Evolutionary conservation across 768 basidiomycete genomes (phyloP).

Genomic region (Sistotremastrum suecicum): DNA sequence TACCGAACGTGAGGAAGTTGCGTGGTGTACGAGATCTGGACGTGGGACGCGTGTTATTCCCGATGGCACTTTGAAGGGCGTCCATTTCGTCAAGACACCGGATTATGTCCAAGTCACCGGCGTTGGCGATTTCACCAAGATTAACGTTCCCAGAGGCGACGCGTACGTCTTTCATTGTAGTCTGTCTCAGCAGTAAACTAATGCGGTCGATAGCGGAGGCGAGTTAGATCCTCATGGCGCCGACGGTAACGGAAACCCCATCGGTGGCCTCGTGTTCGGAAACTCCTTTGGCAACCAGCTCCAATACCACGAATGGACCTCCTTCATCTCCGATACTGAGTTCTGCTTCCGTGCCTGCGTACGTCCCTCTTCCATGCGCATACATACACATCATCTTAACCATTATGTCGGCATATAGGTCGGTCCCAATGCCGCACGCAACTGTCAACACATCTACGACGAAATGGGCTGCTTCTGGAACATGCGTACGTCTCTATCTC

Average conservation of each 20-base stretch:
- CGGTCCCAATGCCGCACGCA: conserved; percentile 17
- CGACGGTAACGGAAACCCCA: conserved; percentile 22
- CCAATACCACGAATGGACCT: conserved; percentile 33
- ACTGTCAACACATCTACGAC: conserved; percentile 30
- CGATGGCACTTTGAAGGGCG: conserved; percentile 23
- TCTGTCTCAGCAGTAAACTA: not conserved
- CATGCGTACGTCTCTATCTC: conserved; percentile 5
- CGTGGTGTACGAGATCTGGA: conserved; percentile 22
- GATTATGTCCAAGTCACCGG: conserved; percentile 27
- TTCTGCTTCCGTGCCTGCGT: conserved; percentile 30
- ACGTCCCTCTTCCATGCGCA: not conserved
- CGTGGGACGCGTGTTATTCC: conserved; percentile 29
- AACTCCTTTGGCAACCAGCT: conserved; percentile 21
- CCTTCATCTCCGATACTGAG: conserved; percentile 26
- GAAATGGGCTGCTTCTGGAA: conserved; percentile 18
- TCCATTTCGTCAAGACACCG: conserved; percentile 30
- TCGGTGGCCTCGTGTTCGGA: conserved; percentile 27
- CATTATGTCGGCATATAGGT: conserved; percentile 4
- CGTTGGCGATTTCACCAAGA: conserved; percentile 24
- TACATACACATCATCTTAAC: not conserved
- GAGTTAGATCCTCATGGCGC: conserved; percentile 32
- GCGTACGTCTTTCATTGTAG: conserved; percentile 8
- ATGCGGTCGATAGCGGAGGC: conserved; percentile 17
- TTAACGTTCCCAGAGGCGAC: conserved; percentile 23
- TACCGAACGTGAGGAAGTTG: conserved; percentile 17